phyloP scores from a whole-genome alignment of 2,329 filamentous ascomycete genomes.

The Colletotrichum caudatum region DNA sequence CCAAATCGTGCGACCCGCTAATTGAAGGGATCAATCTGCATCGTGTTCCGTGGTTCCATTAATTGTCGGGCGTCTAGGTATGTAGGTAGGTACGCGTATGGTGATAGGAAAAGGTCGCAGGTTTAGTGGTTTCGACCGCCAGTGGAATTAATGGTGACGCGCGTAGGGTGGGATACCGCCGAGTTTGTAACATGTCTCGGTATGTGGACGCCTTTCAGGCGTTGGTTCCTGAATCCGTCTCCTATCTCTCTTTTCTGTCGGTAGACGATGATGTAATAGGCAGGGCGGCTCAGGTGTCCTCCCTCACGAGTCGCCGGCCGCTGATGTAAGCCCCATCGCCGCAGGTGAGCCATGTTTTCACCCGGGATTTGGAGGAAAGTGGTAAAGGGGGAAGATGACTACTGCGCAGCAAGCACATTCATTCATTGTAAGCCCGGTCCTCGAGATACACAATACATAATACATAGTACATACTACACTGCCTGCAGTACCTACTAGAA shows the following conservation, averaged over 20 bases:
- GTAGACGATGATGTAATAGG: slow-evolving; percentile 22
- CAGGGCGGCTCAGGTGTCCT: slow-evolving; percentile 5
- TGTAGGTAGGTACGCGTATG: too few species aligned
- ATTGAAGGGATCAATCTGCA: neutral
- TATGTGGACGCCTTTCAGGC: slow-evolving; percentile 1
- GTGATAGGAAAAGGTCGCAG: neutral
- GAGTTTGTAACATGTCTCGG: slow-evolving; percentile 19
- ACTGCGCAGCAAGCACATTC: neutral
- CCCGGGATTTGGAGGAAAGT: slow-evolving; percentile 6
- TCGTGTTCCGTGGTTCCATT: neutral
- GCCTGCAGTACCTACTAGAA: too few species aligned
- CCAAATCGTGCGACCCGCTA: slow-evolving; percentile 15
- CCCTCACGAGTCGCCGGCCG: slow-evolving; percentile 2
- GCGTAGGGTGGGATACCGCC: neutral
- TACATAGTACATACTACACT: too few species aligned
- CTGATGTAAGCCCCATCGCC: slow-evolving; percentile 25
- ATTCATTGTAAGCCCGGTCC: neutral
- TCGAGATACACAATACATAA: neutral
- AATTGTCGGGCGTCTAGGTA: neutral
- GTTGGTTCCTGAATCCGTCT: slow-evolving; percentile 10
- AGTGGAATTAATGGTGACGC: neutral
- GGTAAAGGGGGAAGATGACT: neutral
- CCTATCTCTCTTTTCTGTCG: slow-evolving; percentile 8
- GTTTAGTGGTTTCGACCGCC: neutral
- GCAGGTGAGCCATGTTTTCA: slow-evolving; percentile 25